Percentiles rank a stretch among this genome's conserved stretches.
These are phyloP conservation scores for Lasiodiplodia hormozganensis DNA, from an alignment of 2,329 filamentous ascomycete genomes.

Conservation along the genomic window DNA sequence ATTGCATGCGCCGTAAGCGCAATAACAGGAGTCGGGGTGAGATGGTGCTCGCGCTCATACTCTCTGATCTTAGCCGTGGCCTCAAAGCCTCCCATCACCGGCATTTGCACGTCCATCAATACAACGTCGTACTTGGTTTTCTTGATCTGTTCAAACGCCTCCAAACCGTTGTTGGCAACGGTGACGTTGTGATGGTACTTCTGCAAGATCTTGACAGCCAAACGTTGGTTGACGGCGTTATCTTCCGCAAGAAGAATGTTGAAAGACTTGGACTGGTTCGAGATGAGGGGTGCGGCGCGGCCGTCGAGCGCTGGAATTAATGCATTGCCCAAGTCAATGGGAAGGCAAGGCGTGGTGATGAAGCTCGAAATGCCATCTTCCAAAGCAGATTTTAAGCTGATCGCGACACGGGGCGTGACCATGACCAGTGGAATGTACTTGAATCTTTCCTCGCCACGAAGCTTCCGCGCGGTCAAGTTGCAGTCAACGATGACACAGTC, in stretches of 20 bases:
- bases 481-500: constrained; percentile 97
- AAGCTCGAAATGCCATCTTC: constrained; percentile 98
- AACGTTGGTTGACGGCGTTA: constrained; percentile 94
- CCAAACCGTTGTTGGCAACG: constrained; percentile 92
- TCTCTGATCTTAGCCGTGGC: constrained; percentile 96
- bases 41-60: constrained; percentile 82
- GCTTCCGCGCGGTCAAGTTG: constrained; percentile 83
- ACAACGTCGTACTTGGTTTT: constrained; percentile 94
- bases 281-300: constrained; percentile 85
- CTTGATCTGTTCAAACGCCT: constrained; percentile 92
- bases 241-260: constrained; percentile 96
- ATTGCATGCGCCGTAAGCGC: constrained; percentile 97
- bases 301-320: constrained; percentile 96
- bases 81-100: constrained; percentile 96
- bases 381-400: constrained; percentile 90
- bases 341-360: constrained; percentile 95
- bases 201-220: constrained; percentile 95
- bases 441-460: constrained; percentile 90
- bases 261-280: constrained; percentile 93
- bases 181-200: constrained; percentile 94
- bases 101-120: constrained; percentile 99
- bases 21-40: constrained; percentile 90
- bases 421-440: constrained; percentile 98
- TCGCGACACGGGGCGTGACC: constrained; percentile 84
- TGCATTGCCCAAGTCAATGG: constrained; percentile 93